Conservation (phyloP, 75 land plant species). For the Pinus albicaulis region DNA sequence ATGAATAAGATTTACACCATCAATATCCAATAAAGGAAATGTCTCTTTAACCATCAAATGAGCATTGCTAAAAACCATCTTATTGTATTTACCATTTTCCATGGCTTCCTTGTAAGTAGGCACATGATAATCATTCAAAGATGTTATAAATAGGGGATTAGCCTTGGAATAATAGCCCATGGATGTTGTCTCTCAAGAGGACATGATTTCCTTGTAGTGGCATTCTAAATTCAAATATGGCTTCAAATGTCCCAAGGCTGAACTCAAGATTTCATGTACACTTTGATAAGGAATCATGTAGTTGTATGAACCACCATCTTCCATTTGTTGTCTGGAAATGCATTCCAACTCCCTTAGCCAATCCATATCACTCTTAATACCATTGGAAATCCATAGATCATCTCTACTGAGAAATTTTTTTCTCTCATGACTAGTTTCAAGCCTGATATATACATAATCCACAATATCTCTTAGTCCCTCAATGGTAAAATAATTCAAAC, state of each 20-base stretch:
- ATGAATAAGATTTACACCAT: not conserved
- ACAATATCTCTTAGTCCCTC: constrained; percentile 25
- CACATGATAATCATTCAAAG: not conserved
- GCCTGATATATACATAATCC: constrained; percentile 23
- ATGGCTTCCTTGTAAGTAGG: not conserved
- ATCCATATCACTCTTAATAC: too few species aligned
- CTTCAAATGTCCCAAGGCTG: not conserved
- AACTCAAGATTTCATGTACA: not conserved
- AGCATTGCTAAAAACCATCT: not conserved
- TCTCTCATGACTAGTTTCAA: constrained; percentile 15
- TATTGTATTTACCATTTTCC: not conserved
- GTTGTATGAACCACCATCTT: not conserved
- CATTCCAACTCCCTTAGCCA: too few species aligned
- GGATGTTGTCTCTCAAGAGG: not conserved
- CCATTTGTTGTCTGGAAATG: not conserved
- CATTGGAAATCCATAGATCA: not conserved
- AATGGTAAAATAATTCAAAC: constrained; percentile 14
- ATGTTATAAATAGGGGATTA: not conserved
- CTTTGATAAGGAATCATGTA: not conserved
- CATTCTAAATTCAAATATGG: not conserved
- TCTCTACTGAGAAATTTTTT: not conserved
- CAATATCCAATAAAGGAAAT: not conserved
- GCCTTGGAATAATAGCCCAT: not conserved
- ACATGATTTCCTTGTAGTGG: too few species aligned
- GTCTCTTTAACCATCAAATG: not conserved